Evolutionary conservation across 169 alveolate genomes (phyloP).

Genomic region (Plasmodium billcollinsi): DNA sequence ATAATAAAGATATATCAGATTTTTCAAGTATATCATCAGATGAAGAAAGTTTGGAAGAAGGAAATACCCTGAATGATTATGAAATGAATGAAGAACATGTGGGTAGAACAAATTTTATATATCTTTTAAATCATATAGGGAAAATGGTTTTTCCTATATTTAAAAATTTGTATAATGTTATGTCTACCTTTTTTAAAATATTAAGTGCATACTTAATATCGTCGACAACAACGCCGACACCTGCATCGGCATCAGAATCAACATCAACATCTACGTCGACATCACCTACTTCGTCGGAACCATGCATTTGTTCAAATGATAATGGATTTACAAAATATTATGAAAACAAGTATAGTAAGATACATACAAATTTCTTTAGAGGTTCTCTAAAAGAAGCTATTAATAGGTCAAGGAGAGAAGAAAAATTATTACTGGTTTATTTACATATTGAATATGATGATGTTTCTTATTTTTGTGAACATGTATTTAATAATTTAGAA

Average conservation of each 20-base stretch:
- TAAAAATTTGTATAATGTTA: slow-evolving; percentile 4
- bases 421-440: slow-evolving; percentile 43
- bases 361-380: slow-evolving; percentile 25
- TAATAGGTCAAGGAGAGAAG: slow-evolving; percentile 27
- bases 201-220: slow-evolving; percentile 21
- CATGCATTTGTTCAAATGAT: not conserved
- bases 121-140: slow-evolving; percentile 17
- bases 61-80: not conserved
- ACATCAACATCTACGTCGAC: too few relatives aligned
- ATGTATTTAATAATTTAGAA: slow-evolving; percentile 26
- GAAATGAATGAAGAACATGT: slow-evolving; percentile 3
- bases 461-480: slow-evolving; percentile 27
- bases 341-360: slow-evolving; percentile 32
- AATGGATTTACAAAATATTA: slow-evolving; percentile 17
- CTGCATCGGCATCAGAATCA: too few relatives aligned
- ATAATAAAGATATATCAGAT: not conserved
- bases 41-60: not conserved
- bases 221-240: too few relatives aligned
- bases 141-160: slow-evolving; percentile 26
- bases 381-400: slow-evolving; percentile 65
- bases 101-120: slow-evolving; percentile 9
- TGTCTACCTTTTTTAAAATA: slow-evolving; percentile 34
- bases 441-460: slow-evolving; percentile 50
- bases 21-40: too few relatives aligned
- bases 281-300: too few relatives aligned